These are phyloP conservation scores for Torulaspora indica DNA, from an alignment of 805 yeast genomes.

Conservation along the genomic window DNA sequence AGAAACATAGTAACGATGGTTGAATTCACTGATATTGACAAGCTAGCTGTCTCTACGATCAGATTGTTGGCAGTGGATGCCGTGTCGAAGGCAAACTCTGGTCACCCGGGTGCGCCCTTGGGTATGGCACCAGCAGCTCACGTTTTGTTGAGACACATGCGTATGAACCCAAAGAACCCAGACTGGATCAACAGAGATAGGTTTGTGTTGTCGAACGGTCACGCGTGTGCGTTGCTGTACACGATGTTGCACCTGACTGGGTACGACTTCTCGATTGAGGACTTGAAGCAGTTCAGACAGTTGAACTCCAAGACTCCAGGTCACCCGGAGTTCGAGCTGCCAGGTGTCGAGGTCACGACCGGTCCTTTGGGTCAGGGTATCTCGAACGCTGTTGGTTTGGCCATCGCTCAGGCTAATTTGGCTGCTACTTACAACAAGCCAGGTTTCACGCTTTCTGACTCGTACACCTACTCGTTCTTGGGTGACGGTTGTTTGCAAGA, in stretches of 20 bases:
- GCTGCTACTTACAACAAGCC: conserved; percentile 95
- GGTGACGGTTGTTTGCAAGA: conserved; percentile 99
- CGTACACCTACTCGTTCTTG: conserved; percentile 70
- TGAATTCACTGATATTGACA: conserved; percentile 55
- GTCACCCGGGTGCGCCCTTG: conserved; percentile 99
- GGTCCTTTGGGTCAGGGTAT: conserved; percentile 99
- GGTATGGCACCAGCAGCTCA: conserved; percentile 97
- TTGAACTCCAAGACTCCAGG: conserved; percentile 91
- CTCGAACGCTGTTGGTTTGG: conserved; percentile 92
- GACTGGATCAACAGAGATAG: conserved; percentile 93
- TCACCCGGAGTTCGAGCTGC: conserved; percentile 89
- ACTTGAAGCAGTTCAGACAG: conserved; percentile 86
- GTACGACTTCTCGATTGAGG: conserved; percentile 68
- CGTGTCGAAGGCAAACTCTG: conserved; percentile 84
- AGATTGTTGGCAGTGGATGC: conserved; percentile 85
- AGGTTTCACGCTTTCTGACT: conserved; percentile 57
- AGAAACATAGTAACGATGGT: conserved; percentile 28
- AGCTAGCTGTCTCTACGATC: conserved; percentile 76
- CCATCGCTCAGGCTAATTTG: conserved; percentile 86
- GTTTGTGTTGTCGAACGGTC: conserved; percentile 93
- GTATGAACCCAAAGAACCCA: conserved; percentile 86
- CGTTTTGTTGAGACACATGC: conserved; percentile 73
- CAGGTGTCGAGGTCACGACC: conserved; percentile 95
- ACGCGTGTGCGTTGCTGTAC: conserved; percentile 88
- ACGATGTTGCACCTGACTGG: conserved; percentile 82